phyloP scores from a whole-genome alignment of 2,329 filamentous ascomycete genomes.

The Shiraia bambusicola region DNA sequence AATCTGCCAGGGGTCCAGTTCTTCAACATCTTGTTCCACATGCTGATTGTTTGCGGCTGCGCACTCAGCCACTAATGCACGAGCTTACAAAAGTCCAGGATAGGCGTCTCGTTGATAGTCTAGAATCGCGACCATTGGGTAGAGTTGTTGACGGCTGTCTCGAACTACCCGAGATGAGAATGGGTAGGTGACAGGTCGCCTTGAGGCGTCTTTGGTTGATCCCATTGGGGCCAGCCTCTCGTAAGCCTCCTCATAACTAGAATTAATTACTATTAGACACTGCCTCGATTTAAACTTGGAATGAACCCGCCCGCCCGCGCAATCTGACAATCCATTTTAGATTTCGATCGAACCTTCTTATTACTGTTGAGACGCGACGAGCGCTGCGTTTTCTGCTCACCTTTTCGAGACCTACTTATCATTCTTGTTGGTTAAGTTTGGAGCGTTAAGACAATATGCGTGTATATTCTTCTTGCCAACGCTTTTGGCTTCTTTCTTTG shows the following conservation, averaged over 20 bases:
- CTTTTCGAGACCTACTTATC: too few species aligned
- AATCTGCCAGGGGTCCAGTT: neutral
- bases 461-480: neutral
- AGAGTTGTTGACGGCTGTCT: neutral
- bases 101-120: too few species aligned
- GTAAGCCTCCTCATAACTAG: neutral
- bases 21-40: neutral
- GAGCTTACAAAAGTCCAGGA: too few species aligned
- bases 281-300: conserved; percentile 7
- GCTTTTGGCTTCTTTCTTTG: neutral
- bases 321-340: neutral
- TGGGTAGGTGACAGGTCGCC: neutral
- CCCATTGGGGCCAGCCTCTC: conserved; percentile 2
- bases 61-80: neutral
- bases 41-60: neutral
- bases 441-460: neutral
- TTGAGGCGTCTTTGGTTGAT: neutral
- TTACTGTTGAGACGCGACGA: neutral
- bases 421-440: neutral
- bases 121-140: neutral
- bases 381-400: neutral
- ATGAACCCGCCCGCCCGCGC: neutral
- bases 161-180: neutral
- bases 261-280: too few species aligned
- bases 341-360: neutral